phyloP scores from a whole-genome alignment of 257 asterid species.

The Leonotis leonurus region DNA sequence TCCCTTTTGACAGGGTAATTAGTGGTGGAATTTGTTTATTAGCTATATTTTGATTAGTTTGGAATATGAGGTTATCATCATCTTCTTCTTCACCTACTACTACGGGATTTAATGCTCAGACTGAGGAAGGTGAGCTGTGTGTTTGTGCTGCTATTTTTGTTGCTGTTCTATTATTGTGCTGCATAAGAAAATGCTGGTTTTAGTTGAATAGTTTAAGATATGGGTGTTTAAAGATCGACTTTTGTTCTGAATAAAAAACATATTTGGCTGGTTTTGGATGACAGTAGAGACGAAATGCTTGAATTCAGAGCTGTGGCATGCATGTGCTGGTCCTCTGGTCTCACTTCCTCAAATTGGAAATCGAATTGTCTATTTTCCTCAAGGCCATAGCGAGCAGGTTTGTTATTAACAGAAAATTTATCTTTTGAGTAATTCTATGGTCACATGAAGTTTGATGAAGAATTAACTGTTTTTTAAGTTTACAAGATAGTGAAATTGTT shows the following conservation, averaged over 20 bases:
- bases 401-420: not conserved
- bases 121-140: conserved; percentile 47
- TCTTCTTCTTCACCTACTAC: conserved; percentile 34
- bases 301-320: conserved; percentile 91
- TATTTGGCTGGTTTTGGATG: not conserved
- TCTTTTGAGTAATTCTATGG: not conserved
- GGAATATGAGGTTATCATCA: conserved; percentile 59
- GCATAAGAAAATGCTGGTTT: conserved; percentile 15
- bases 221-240: not conserved
- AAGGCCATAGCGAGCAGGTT: conserved; percentile 91
- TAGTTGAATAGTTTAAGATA: not conserved
- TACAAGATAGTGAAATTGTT: not conserved
- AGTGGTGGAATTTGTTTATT: conserved; percentile 14
- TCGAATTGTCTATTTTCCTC: conserved; percentile 76
- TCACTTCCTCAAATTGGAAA: conserved; percentile 70
- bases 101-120: conserved; percentile 50
- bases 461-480: not conserved
- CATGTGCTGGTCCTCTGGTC: conserved; percentile 77
- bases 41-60: conserved; percentile 18
- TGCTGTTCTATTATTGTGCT: not conserved
- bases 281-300: conserved; percentile 71
- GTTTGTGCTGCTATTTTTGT: not conserved
- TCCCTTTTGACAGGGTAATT: conserved; percentile 19
- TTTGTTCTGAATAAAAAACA: not conserved
- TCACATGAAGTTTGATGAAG: not conserved